These are phyloP conservation scores for Diaporthe citri DNA, from an alignment of 2,329 filamentous ascomycete species.

Conservation along the genomic window DNA sequence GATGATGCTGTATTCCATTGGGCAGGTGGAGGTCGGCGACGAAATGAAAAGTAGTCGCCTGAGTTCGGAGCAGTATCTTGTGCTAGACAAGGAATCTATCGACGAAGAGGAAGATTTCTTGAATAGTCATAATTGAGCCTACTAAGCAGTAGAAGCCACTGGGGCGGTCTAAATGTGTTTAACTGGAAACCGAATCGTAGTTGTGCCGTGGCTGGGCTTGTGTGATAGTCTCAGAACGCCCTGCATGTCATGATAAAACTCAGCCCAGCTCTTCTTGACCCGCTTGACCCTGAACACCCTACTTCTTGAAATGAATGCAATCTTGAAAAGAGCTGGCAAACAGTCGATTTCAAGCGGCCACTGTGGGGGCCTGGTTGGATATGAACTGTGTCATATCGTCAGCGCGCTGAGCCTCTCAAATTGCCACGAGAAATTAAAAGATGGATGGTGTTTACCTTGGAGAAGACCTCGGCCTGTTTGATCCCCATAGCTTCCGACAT, in stretches of 20 bases:
- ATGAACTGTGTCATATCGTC: background rate
- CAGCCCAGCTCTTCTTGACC: background rate
- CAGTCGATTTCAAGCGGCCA: background rate
- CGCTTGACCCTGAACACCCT: background rate
- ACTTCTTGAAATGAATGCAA: background rate
- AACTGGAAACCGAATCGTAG: background rate
- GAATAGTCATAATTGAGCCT: background rate
- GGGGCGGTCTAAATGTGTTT: background rate
- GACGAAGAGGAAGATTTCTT: background rate
- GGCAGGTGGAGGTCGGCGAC: background rate
- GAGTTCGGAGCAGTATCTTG: background rate
- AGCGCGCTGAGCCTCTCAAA: background rate
- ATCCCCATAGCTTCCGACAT: constrained; percentile 45
- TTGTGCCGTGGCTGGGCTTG: constrained; percentile 3
- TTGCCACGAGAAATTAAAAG: too few species aligned
- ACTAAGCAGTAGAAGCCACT: background rate
- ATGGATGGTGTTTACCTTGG: too few species aligned
- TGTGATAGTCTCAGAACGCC: constrained; percentile 12
- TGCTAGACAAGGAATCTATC: background rate
- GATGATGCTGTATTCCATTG: background rate
- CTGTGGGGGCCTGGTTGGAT: background rate
- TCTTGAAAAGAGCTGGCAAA: background rate
- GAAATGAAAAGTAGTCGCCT: background rate
- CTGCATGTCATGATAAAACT: constrained; percentile 13
- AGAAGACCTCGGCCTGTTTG: constrained; percentile 44